Conservation (phyloP, 2,329 filamentous ascomycete genomes). For the Diplodia sapinea region DNA sequence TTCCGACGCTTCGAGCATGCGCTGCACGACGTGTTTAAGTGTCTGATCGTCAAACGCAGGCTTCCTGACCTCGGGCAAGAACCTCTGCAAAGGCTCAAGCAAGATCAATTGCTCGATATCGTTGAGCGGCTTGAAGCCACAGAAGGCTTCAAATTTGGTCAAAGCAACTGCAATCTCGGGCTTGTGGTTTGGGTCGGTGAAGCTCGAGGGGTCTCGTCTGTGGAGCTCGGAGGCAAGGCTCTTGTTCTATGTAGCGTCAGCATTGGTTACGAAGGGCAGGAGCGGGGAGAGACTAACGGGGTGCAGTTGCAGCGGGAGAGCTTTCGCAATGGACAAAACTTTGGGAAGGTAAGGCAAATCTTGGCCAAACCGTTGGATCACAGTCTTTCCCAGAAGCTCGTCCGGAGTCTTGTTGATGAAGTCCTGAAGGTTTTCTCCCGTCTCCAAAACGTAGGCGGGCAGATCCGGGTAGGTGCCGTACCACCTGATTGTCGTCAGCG, state of each 20-base stretch:
- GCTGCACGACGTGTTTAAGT: slow-evolving; percentile 62
- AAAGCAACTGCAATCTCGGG: slow-evolving; percentile 79
- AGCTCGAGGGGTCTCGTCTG: slow-evolving; percentile 66
- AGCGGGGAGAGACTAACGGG: slow-evolving; percentile 49
- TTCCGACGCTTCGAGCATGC: slow-evolving; percentile 60
- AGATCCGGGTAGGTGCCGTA: slow-evolving; percentile 77
- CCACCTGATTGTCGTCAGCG: slow-evolving; percentile 55
- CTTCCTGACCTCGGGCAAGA: slow-evolving; percentile 57
- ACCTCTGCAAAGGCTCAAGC: slow-evolving; percentile 60
- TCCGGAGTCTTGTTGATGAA: slow-evolving; percentile 67
- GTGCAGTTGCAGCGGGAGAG: slow-evolving; percentile 75
- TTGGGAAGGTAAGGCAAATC: slow-evolving; percentile 77
- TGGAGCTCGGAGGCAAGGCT: slow-evolving; percentile 69
- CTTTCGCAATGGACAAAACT: slow-evolving; percentile 76
- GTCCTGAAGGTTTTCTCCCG: slow-evolving; percentile 68
- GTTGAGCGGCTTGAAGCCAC: slow-evolving; percentile 71
- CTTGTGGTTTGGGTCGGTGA: slow-evolving; percentile 77
- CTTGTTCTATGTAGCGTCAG: slow-evolving; percentile 58
- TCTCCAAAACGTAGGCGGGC: slow-evolving; percentile 63
- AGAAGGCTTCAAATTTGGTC: slow-evolving; percentile 75
- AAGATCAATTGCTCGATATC: slow-evolving; percentile 70
- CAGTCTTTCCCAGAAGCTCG: slow-evolving; percentile 66
- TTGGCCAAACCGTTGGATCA: slow-evolving; percentile 65
- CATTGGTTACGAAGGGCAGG: not conserved
- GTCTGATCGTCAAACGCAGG: slow-evolving; percentile 64